Conservation (phyloP, 306 rosid species). For the Pterocarpus santalinus region DNA sequence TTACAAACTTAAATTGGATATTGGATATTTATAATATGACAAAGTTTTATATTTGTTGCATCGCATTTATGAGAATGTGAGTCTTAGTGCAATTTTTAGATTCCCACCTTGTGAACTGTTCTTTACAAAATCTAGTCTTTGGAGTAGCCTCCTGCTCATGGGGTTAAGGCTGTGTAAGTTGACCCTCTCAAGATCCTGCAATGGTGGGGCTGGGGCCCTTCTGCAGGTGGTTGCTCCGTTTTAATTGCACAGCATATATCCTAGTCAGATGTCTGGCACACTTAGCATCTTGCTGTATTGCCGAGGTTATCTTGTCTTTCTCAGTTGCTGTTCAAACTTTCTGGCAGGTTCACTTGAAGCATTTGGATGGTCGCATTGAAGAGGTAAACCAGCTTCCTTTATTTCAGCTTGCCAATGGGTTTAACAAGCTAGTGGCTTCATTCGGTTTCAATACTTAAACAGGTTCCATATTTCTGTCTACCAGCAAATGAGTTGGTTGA, state of each 20-base stretch:
- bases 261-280: not conserved
- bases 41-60: not conserved
- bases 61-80: not conserved
- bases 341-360: slow-evolving; percentile 87
- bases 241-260: not conserved
- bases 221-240: not conserved
- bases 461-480: slow-evolving; percentile 98
- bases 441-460: slow-evolving; percentile 53
- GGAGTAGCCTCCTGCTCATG: not conserved
- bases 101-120: not conserved
- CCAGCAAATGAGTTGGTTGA: slow-evolving; percentile 98
- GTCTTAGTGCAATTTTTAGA: not conserved
- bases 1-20: not conserved
- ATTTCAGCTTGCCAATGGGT: slow-evolving; percentile 31
- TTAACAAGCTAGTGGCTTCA: slow-evolving; percentile 50
- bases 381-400: slow-evolving; percentile 65
- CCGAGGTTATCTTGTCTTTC: slow-evolving; percentile 25
- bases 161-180: not conserved
- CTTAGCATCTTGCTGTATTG: slow-evolving; percentile 23
- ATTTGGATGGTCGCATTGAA: slow-evolving; percentile 95
- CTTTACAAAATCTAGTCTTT: too few species aligned
- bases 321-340: slow-evolving; percentile 31
- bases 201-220: not conserved
- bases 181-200: not conserved
- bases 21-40: too few species aligned